Percentiles rank a stretch among this genome's conserved stretches.
These are phyloP conservation scores for Monosporascus sp. DNA, from an alignment of 2,329 filamentous ascomycete species.

Conservation along the genomic window DNA sequence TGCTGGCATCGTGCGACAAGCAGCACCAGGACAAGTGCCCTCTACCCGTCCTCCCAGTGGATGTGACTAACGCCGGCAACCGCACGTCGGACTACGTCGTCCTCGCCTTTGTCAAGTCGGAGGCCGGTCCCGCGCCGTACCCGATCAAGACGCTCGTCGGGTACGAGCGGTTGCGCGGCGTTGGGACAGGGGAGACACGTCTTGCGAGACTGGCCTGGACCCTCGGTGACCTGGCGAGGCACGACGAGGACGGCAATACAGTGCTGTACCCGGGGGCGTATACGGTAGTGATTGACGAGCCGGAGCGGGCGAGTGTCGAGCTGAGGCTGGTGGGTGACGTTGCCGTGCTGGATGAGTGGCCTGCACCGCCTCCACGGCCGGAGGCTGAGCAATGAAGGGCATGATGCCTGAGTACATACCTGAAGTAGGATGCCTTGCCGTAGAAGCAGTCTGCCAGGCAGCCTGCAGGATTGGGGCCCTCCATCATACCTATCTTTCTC, in stretches of 20 bases:
- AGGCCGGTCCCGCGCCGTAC: constrained; percentile 41
- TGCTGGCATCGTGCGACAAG: no score
- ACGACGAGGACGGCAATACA: constrained; percentile 42
- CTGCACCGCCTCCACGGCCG: no score
- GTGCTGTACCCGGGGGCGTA: constrained; percentile 51
- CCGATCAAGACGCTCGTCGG: constrained; percentile 47
- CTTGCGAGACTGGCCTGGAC: constrained; percentile 35
- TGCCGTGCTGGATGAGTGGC: no score
- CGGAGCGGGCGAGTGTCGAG: constrained; percentile 24
- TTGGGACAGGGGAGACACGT: constrained; percentile 26
- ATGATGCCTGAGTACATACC: no score
- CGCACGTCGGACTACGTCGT: constrained; percentile 46
- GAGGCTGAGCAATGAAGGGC: not conserved
- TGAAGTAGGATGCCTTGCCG: no score
- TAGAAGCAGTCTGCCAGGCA: no score
- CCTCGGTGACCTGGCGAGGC: constrained; percentile 43
- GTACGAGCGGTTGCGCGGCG: constrained; percentile 38
- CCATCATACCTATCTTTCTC: no score
- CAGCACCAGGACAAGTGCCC: constrained; percentile 6
- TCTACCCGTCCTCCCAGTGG: constrained; percentile 34
- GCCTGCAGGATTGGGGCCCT: no score
- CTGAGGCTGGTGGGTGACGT: no score
- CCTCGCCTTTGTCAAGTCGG: constrained; percentile 42
- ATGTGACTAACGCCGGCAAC: constrained; percentile 42
- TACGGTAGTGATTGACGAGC: constrained; percentile 38